Evolutionary conservation across 1,139 yeast species (phyloP), one percentile per base, ranked within the genome.

Genomic region (Suhomyces taliae): DNA sequence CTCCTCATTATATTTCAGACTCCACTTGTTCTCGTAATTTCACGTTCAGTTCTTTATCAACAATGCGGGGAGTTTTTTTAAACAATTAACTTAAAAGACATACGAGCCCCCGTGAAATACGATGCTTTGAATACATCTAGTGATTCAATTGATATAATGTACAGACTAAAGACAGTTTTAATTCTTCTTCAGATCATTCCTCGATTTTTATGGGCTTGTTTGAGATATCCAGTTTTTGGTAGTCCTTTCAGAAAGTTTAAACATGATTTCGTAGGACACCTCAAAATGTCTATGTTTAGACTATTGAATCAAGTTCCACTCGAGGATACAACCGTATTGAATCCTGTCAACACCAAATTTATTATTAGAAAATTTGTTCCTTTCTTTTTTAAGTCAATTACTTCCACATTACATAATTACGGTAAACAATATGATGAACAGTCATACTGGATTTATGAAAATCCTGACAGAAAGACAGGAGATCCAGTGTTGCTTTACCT

Each of bases 401-500:
- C 56, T 12, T 41, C 33, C 3, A 31, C 38, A 6, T 41, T 58
- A 19, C 67, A 70, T 5, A 62, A 64, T 8, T 74, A 63, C 47
- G 79, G 79, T 9, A 61, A 64, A 39, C 53, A 51, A 32, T 73
- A 58, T 49, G 74, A 69, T 44, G 52, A 59, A n/a, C 59, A 64
- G 44, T 67, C 74, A 6, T 56, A 61, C 39, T 75, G 79, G 79
- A 43, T 74, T 10, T 70, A 62, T 4, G 69, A 69, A 50, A 64
- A 62, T 39, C 60, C 61, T 2, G 53, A 61, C 34, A 55, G 69
- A 31, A 54, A 61, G 12, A 50, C 56, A 0, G 42, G 49, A 6
- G 77, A 73, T 49, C 78, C 78, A 0, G 57, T 75, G 12, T 55
- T 75, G 24, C 57, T 74, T 27, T 74, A 63, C 50, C 52, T 61